Conservation (phyloP, 768 basidiomycete genomes). For the Rhodotorula paludigena region DNA sequence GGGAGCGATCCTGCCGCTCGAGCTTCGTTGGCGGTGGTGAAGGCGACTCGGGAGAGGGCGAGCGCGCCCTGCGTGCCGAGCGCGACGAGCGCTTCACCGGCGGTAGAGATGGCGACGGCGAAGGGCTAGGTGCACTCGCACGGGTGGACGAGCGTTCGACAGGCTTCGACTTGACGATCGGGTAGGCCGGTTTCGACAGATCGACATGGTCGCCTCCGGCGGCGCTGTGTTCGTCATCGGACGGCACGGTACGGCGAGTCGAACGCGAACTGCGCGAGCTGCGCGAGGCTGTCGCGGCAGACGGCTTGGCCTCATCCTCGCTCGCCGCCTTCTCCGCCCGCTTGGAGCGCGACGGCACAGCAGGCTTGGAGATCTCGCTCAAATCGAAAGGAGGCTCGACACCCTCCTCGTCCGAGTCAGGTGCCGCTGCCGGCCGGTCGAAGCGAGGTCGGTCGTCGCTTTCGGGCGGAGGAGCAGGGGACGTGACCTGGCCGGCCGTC, state of each 20-base stretch:
- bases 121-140: neutral
- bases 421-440: slow-evolving; percentile 16
- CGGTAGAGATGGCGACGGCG: neutral
- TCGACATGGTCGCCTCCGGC: neutral
- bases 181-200: slow-evolving; percentile 6
- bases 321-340: neutral
- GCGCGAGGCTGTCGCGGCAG: neutral
- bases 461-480: neutral
- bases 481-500: neutral
- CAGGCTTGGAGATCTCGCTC: neutral
- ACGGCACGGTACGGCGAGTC: neutral
- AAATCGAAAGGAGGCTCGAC: neutral
- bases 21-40: neutral
- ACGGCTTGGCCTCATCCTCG: neutral
- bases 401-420: neutral
- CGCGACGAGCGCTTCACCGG: neutral
- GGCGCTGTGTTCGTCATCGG: neutral
- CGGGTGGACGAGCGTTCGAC: neutral
- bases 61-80: slow-evolving; percentile 1
- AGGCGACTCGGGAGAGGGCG: neutral
- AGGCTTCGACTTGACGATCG: slow-evolving; percentile 24
- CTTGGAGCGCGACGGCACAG: neutral
- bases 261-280: neutral
- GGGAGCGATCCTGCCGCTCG: neutral
- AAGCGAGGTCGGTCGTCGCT: slow-evolving; percentile 12